Evolutionary conservation across 352 stramenopile species (phyloP), one percentile per base, ranked within the genome.

Genomic region (Salisapilia sapeloensis): DNA sequence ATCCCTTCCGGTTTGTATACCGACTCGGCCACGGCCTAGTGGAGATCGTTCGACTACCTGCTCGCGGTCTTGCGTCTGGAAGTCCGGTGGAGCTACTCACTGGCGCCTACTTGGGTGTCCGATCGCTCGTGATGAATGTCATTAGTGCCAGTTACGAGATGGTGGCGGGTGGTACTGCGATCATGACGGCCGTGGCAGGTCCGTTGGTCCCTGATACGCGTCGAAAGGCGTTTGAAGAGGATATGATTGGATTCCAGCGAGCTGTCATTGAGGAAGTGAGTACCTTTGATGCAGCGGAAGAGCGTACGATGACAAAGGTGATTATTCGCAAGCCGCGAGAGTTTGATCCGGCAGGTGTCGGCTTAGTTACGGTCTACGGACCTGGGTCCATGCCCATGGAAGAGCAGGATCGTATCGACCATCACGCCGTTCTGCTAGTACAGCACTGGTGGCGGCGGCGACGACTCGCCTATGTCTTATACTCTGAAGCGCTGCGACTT

Each of bases 71-170:
- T 24, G 74, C 69, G 3, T 89, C 72, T 0, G 76, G 76, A 14
- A 89, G 70, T 30, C 76, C 76, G 2, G 56, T 92, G 7, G 76
- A 92, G 39, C 43, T 92, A 9, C 59, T 92, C 40, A 85, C 59
- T 40, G 76, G 76, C 4, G 49, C 76, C 8, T 92, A 92, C 34
- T 46, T 92, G 11, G 76, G 76, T 30, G 70, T 92, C 4, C 64
- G 74, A 4, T 87, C 72, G 9, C 47, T 92, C 15, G 76, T 70
- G 1, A 92, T 89, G 76, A 92, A 92, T 35, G 77, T 65, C 4
- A 92, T 92, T 46, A 92, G 76, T 41, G 76, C 72, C 13, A 80
- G 72, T 6, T 92, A 92, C 43, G 76, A 92, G 45, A 86, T 87
- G 31, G 65, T 92, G 6, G 76, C 76, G 0, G 76, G 76, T 10